Conservation (phyloP, 257 asterid genomes). For the Solanum medicagineum region DNA sequence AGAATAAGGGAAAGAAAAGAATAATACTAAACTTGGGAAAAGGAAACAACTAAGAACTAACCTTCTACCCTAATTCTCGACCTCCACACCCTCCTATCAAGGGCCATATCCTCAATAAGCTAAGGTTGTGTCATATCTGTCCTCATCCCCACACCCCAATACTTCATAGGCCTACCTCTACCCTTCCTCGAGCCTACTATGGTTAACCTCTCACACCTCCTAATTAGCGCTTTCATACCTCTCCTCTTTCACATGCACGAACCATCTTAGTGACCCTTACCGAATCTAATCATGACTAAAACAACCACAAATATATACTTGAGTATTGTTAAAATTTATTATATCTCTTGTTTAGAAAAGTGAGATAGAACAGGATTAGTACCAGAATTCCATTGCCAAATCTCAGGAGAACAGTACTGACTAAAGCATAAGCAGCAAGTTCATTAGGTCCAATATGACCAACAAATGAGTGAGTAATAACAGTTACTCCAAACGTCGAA, state of each 20-base stretch:
- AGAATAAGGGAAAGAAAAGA: background rate
- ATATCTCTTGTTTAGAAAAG: background rate
- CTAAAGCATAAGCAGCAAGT: slow-evolving; percentile 46
- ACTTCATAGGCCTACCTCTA: background rate
- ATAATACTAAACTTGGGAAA: background rate
- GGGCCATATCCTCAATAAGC: background rate
- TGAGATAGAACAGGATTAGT: background rate
- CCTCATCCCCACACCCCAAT: background rate
- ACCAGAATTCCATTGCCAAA: slow-evolving; percentile 41
- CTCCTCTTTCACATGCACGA: background rate
- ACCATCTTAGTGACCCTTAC: background rate
- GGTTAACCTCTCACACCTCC: background rate
- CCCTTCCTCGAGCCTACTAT: background rate
- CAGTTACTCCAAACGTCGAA: slow-evolving; percentile 30
- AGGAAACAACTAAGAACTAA: accelerated
- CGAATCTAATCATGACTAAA: background rate
- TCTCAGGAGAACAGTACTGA: slow-evolving; percentile 29
- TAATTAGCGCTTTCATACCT: background rate
- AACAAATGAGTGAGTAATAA: slow-evolving; percentile 37
- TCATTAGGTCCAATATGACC: slow-evolving; percentile 36
- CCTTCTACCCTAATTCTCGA: background rate
- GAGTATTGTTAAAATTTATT: background rate
- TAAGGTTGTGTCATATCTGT: background rate
- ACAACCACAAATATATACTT: background rate
- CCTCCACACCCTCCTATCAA: background rate